These are phyloP conservation scores for Suillus discolor DNA, from an alignment of 768 basidiomycete species.

Conservation along the genomic window DNA sequence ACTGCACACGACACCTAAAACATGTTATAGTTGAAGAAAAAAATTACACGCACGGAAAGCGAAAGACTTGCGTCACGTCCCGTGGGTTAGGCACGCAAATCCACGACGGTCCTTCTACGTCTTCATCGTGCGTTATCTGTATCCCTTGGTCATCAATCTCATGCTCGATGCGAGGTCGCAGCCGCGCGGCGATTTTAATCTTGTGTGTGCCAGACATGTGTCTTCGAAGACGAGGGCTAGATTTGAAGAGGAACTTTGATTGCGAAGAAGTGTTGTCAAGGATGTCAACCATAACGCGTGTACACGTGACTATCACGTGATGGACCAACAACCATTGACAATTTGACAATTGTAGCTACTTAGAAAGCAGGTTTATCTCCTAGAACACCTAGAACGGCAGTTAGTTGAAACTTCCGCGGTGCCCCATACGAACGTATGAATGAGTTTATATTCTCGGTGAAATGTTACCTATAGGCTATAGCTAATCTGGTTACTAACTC, in stretches of 20 bases:
- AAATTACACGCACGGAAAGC: conserved; percentile 60
- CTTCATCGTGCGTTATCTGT: conserved; percentile 48
- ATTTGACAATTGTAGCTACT: too few species aligned
- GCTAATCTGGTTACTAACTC: not conserved
- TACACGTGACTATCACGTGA: conserved; percentile 3
- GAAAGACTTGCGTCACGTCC: conserved; percentile 69
- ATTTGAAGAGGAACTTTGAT: not conserved
- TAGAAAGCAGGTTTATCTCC: too few species aligned
- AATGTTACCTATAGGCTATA: not conserved
- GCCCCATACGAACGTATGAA: not conserved
- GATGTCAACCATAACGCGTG: conserved; percentile 7
- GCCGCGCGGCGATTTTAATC: conserved; percentile 72
- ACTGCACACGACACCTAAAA: conserved; percentile 1
- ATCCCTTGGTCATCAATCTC: conserved; percentile 68
- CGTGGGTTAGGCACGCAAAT: conserved; percentile 74
- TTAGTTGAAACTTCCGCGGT: too few species aligned
- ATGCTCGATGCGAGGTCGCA: conserved; percentile 62
- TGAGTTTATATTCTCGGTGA: not conserved
- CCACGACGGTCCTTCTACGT: conserved; percentile 39
- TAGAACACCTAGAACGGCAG: too few species aligned
- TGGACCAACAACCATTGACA: too few species aligned
- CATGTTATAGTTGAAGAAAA: conserved; percentile 7
- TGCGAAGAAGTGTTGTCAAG: conserved; percentile 2
- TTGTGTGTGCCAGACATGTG: conserved; percentile 39
- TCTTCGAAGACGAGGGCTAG: not conserved